Percentiles rank a stretch among this genome's conserved stretches.
Conservation (phyloP, 1,284 basidiomycete genomes). For the Ganoderma lucidum region DNA sequence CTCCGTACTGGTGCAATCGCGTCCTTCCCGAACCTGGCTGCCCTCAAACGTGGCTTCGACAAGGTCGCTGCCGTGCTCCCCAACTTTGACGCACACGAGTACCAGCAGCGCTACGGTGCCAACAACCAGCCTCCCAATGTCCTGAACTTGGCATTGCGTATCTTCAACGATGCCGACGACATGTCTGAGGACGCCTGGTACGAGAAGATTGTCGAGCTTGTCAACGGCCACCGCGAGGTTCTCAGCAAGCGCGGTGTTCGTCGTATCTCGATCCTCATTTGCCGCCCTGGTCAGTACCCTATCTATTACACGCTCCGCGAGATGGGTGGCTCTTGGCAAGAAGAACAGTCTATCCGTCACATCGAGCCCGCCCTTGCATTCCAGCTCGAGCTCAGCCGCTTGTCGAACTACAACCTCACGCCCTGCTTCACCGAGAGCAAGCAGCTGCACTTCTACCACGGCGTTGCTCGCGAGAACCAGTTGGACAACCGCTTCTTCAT, state of each 20-base stretch:
- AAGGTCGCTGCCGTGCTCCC: slow-evolving; percentile 76
- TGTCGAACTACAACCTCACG: slow-evolving; percentile 97
- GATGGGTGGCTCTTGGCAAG: slow-evolving; percentile 82
- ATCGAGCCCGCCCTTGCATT: slow-evolving; percentile 98
- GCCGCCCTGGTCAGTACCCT: slow-evolving; percentile 92
- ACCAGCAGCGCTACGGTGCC: slow-evolving; percentile 76
- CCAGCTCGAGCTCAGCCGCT: slow-evolving; percentile 95
- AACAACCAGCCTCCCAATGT: slow-evolving; percentile 87
- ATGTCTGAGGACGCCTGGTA: slow-evolving; percentile 84
- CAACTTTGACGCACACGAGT: slow-evolving; percentile 75
- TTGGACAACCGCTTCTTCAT: slow-evolving; percentile 98
- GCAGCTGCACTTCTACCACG: slow-evolving; percentile 97
- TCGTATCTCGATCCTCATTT: slow-evolving; percentile 92
- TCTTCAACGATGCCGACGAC: slow-evolving; percentile 82
- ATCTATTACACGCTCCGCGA: slow-evolving; percentile 94
- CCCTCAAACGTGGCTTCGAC: slow-evolving; percentile 79
- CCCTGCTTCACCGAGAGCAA: slow-evolving; percentile 94
- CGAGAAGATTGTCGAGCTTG: slow-evolving; percentile 75
- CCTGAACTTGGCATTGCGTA: slow-evolving; percentile 90
- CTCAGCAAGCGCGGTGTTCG: slow-evolving; percentile 86
- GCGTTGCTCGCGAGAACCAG: slow-evolving; percentile 94
- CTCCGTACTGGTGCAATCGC: slow-evolving; percentile 89
- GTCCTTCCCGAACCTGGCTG: slow-evolving; percentile 82
- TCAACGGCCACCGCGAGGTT: slow-evolving; percentile 75
- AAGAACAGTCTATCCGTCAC: slow-evolving; percentile 97